These are phyloP conservation scores for Trichosporon sp. DNA, from an alignment of 1,284 basidiomycete species.

Conservation along the genomic window DNA sequence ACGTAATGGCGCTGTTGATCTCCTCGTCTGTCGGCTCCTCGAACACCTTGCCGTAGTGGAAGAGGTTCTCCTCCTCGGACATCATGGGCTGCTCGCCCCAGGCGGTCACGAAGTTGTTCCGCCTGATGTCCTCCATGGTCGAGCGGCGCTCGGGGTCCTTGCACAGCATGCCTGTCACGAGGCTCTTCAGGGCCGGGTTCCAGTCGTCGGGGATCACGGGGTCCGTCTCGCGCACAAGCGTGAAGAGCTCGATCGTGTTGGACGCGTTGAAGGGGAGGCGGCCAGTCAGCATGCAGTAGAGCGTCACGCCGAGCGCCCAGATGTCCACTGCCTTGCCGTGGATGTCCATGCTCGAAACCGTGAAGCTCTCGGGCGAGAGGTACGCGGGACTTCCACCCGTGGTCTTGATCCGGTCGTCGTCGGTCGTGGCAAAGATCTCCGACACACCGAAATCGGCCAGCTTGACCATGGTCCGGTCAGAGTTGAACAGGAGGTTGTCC, in stretches of 20 bases:
- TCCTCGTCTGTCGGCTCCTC: constrained; percentile 57
- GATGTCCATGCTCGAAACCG: constrained; percentile 37
- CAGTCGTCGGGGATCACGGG: constrained; percentile 53
- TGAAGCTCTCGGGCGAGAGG: constrained; percentile 61
- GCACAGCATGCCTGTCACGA: constrained; percentile 54
- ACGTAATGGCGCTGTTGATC: constrained; percentile 52
- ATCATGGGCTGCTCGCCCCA: constrained; percentile 50
- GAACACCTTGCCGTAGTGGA: constrained; percentile 54
- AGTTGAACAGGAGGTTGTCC: constrained; percentile 61
- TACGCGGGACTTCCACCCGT: constrained; percentile 62
- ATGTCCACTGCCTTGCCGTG: constrained; percentile 62
- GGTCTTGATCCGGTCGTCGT: constrained; percentile 58
- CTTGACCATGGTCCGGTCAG: constrained; percentile 60
- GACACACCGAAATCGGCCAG: constrained; percentile 64
- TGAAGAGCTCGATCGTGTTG: constrained; percentile 60
- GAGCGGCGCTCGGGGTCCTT: constrained; percentile 55
- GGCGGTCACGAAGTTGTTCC: constrained; percentile 57
- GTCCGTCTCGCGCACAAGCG: constrained; percentile 58
- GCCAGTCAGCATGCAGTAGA: constrained; percentile 63
- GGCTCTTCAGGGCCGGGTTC: constrained; percentile 46
- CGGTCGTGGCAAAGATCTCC: constrained; percentile 60
- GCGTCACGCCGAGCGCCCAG: constrained; percentile 62
- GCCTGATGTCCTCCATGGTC: constrained; percentile 53
- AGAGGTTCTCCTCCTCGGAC: constrained; percentile 55
- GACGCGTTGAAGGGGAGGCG: constrained; percentile 60